Conservation (phyloP, 108 stramenopile genomes). For the Nannochloropsis gaditana region DNA sequence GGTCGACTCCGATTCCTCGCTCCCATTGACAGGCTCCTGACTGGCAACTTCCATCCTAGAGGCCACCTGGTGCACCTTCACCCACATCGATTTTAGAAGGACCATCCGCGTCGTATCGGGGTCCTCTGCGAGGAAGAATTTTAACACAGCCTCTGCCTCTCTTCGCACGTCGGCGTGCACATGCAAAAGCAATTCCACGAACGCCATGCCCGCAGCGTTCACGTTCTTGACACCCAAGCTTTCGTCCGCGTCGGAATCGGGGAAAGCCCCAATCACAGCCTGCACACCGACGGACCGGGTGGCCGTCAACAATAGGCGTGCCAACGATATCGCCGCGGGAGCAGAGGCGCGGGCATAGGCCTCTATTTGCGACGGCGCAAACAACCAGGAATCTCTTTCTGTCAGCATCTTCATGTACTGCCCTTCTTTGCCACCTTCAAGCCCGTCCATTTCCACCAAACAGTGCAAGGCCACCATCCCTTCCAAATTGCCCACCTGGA, state of each 20-base stretch:
- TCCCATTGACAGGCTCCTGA: not conserved
- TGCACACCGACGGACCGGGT: not conserved
- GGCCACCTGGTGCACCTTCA: not conserved
- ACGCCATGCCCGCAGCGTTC: not conserved
- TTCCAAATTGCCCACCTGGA: not conserved
- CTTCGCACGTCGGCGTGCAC: not conserved
- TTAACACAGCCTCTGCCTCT: not conserved
- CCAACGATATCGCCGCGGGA: not conserved
- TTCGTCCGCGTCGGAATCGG: not conserved
- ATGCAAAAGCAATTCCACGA: not conserved
- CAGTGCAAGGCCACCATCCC: constrained; percentile 4
- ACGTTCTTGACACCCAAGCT: not conserved
- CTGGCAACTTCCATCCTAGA: not conserved
- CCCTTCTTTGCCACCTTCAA: not conserved
- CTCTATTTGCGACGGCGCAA: not conserved
- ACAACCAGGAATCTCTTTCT: not conserved
- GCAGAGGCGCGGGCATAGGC: not conserved
- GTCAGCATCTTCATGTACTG: not conserved
- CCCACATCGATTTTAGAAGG: not conserved
- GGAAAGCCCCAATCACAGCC: not conserved
- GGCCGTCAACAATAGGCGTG: not conserved
- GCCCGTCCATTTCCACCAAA: constrained; percentile 13
- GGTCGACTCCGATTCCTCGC: not conserved
- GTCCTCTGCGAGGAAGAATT: not conserved
- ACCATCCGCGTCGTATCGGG: not conserved